Conservation (phyloP, 1,284 basidiomycete species). For the Sporisorium graminicola region DNA sequence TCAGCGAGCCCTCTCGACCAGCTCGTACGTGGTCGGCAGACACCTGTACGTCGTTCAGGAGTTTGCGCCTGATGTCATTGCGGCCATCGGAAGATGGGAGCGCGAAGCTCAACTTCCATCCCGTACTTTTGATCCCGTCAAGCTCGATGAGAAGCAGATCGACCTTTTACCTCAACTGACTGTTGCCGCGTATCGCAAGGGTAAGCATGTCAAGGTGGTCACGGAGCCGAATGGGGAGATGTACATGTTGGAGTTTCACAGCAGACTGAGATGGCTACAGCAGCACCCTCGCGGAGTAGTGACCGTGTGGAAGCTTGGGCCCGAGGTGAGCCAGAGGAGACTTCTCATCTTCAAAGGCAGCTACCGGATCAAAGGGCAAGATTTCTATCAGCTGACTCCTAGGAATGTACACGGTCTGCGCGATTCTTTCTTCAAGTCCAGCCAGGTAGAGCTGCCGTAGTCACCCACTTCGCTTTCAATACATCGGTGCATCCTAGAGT, state of each 20-base stretch:
- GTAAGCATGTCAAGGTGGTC: neutral
- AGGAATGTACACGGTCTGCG: neutral
- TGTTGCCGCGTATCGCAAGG: neutral
- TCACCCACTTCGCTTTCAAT: neutral
- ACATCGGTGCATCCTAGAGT: too few relatives aligned
- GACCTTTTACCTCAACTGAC: neutral
- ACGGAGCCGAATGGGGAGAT: neutral
- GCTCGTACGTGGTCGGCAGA: neutral
- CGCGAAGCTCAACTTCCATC: neutral
- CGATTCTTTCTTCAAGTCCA: neutral
- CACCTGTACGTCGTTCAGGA: neutral
- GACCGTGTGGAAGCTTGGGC: constrained; percentile 1
- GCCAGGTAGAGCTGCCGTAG: neutral
- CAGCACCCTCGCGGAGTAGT: neutral
- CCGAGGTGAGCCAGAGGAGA: neutral
- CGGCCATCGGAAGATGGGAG: neutral
- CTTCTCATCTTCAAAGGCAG: constrained; percentile 6
- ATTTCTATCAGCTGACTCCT: neutral
- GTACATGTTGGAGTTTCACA: constrained; percentile 1
- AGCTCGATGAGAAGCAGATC: neutral
- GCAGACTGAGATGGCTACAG: neutral
- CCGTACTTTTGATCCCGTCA: neutral
- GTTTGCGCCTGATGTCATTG: neutral
- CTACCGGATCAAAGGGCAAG: neutral
- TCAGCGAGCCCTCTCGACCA: neutral